Evolutionary conservation across 1,139 yeast genomes (phyloP), one percentile per base, ranked within the genome.

Genomic region (Candida dubliniensis): DNA sequence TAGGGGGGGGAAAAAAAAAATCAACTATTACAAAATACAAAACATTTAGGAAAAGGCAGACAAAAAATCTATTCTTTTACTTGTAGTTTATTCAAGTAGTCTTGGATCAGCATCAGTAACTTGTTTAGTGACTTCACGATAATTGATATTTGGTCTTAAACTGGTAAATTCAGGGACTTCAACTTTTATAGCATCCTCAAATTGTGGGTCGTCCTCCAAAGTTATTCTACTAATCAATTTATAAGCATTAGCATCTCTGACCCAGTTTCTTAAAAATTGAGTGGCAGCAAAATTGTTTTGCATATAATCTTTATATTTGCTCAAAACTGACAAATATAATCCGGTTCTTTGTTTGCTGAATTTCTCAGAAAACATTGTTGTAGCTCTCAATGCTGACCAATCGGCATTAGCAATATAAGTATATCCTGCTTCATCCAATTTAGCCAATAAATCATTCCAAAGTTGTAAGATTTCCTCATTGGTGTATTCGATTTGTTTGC

Each of bases 331-430:
- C 61, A 80, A 75, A 63, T 84, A 86, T 14, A 84, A 64, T 32
- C 71, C 70, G 48, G 73, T 73, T 63, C 88, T 74, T 38, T 72
- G 74, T 1, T 61, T 59, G 24, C 36, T 42, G 45, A 48, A 64
- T n/a, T 34, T 34, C 23, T 61, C 63, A 1, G 82, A 70, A 42
- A 78, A 76, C 39, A 85, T 76, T 5, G 93, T 85, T 11, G 91
- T 87, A 61, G 84, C 89, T 66, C 91, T 77, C 47, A 90, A 69
- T 1, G 96, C 87, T 40, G 91, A 84, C 93, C 96, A 87, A 66
- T 88, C 96, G 24, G 93, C 95, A 57, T 81, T 81, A 9, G 95
- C 91, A 54, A 83, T 82, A 55, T 82, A 83, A 31, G 61, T 66
- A 63, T 77, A 79, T 7, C 80, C 78, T 43, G 75, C 73, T 18